Evolutionary conservation across 768 basidiomycete species (phyloP), one percentile per base, ranked within the genome.

Genomic region (Russula lepida): DNA sequence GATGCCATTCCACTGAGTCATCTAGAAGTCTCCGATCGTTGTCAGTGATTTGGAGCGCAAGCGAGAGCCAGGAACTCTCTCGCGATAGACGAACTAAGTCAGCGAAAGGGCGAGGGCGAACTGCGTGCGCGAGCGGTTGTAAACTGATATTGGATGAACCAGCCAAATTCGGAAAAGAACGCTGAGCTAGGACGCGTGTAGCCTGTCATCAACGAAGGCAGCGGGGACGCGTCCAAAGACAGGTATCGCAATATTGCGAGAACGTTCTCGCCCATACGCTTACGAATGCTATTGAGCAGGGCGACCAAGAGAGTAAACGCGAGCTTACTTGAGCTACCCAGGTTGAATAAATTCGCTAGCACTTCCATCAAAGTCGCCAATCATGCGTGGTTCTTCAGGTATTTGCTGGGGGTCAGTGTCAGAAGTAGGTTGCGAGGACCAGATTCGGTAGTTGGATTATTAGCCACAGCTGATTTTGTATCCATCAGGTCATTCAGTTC

Each of bases 201-300:
- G 28, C 28, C 28, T 30, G 28, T 30, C 28, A 30, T 30, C 6
- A 30, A 30, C 28, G 6, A 30, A 30, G 28, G 28, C 28, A 30
- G 28, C 28, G 28, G 28, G 6, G 28, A 30, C 28, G 6, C 28
- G 28, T 30, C 28, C 28, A 30, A 30, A 6, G 28, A 30, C 21
- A 97, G 80, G 71, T 89, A 80, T 37, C 78, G 78, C 23, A 95
- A 74, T 19, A 97, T 81, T 0, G 89, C 89, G 15, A 95, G 82
- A 2, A 84, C 79, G 65, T 97, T 97, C 62, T 92, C 88, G 23
- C 81, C 93, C 85, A 98, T 94, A 74, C 97, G 87, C 79, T 93
- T 74, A 11, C 39, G 30, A 19, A 2, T 4, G 6, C 15, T 54
- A 19, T 1, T 55, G 32, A 54, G 39, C 47, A 48, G 52, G 12